Evolutionary conservation across 768 basidiomycete species (phyloP), one percentile per base, ranked within the genome.

Genomic region (Agaricus sinodeliciosus): DNA sequence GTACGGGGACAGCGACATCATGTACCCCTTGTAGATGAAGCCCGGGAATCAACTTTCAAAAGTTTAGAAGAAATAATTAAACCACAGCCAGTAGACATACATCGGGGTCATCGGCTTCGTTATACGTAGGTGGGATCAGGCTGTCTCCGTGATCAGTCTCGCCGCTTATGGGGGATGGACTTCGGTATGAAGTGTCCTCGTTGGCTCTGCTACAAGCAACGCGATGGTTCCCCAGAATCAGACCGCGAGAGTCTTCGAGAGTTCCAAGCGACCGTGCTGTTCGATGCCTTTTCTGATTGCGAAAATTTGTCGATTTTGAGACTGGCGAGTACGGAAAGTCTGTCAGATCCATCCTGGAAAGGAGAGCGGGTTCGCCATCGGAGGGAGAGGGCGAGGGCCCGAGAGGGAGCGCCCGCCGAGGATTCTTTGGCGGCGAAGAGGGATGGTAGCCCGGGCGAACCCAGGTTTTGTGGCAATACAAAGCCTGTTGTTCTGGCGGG

Each of bases 381-480:
- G 46, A 31, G 40, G n/a, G 39, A 13, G 37, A 18, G 22, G 12
- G 31, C 9, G 45, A 34, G 18, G 15, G 4, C 15, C 8, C 12
- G 11, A 22, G n/a, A 43, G 22, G n/a, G 43, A 22, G 13, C n/a
- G 9, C 11, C 5, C 4, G 4, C 1, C 22, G 40, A 13, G 26
- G 18, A 13, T 25, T 27, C 25, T 43, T 42, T 26, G 44, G 44
- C 16, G 16, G 27, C 22, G 43, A 28, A 18, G 39, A 19, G 8
- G 45, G 28, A 9, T 58, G 43, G 36, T 55, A 56, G 12, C 58
- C 58, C n/a, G 63, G 58, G 41, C 60, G 59, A 15, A 55, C 43
- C 63, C 63, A 63, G 4, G 51, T 27, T 39, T 57, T 57, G 54
- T 64, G 49, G 4, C 42, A 37, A 48, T 47, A 59, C 34, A 51